Evolutionary conservation across 495 filamentous ascomycete genomes (phyloP), one percentile per base, ranked within the genome.

Genomic region (Tuber brumale): DNA sequence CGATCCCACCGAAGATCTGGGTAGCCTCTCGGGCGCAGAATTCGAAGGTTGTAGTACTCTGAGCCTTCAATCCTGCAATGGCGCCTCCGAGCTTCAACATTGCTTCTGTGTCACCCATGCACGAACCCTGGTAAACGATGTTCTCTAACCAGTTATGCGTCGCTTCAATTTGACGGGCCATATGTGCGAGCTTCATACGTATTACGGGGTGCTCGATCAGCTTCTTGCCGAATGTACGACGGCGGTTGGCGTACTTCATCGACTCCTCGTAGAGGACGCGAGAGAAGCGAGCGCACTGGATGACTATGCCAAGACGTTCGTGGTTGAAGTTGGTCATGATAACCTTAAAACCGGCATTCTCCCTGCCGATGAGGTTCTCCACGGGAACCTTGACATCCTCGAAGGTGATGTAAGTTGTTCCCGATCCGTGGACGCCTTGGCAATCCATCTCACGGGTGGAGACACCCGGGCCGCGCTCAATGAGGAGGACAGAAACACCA

Each of bases 261-360:
- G 92, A 91, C 85, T 98, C 95, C 83, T 98, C 95, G 86, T 92
- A 97, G 89, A 94, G 97, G 76, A 99, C 95, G 82, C 95, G 94
- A 45, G 93, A 90, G 89, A 99, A 98, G 75, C 95, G 94, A 73
- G 95, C 83, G 78, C 91, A 97, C 85, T 99, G 95, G 87, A 99
- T 99, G 85, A 97, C 94, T 85, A 98, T 98, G 70, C 95, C 95
- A 77, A 99, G 93, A 72, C 95, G 92, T 86, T 98, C 95, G 88
- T 98, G 95, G 88, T 99, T 99, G 88, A 99, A 99, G 88, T 99
- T 99, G 76, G 94, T 96, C 94, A 97, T 96, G 86, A 96, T 92
- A 73, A 94, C 94, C 85, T 94, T 94, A 89, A 99, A 98, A n/a
- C 95, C 95, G 82, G 96, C 91, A 88, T 99, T 97, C 86, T 97